These are phyloP conservation scores for Epithemia pelagica DNA, from an alignment of 108 stramenopile genomes.

Conservation along the genomic window DNA sequence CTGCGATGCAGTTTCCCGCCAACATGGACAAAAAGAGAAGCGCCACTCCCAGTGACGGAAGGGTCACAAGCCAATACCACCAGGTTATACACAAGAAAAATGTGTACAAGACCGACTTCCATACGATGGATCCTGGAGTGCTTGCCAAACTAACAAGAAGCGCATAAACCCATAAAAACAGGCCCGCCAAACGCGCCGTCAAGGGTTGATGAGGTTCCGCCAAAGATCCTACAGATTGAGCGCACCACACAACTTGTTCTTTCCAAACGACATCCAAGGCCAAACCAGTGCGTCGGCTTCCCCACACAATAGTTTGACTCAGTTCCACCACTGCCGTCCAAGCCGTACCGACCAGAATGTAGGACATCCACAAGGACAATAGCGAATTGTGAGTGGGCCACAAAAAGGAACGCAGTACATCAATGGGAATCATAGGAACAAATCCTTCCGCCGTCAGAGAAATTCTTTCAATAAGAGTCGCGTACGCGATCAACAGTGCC, in stretches of 20 bases:
- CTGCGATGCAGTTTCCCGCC: slow-evolving; percentile 66
- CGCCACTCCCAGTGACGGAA: slow-evolving; percentile 47
- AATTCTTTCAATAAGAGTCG: slow-evolving; percentile 46
- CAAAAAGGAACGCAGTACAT: slow-evolving; percentile 55
- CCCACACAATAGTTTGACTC: slow-evolving; percentile 59
- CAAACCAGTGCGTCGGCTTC: slow-evolving; percentile 59
- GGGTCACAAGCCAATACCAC: slow-evolving; percentile 62
- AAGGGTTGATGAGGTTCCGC: slow-evolving; percentile 65
- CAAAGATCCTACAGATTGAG: slow-evolving; percentile 28
- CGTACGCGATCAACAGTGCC: slow-evolving; percentile 38
- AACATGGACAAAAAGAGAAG: slow-evolving; percentile 37
- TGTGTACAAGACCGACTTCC: slow-evolving; percentile 27
- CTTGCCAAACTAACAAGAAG: slow-evolving; percentile 10
- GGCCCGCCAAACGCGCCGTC: slow-evolving; percentile 56
- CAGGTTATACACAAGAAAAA: slow-evolving; percentile 18
- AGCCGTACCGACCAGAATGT: slow-evolving; percentile 55
- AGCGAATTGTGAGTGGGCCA: slow-evolving; percentile 83
- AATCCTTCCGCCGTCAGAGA: slow-evolving; percentile 21
- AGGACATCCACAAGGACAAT: slow-evolving; percentile 62
- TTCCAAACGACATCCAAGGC: slow-evolving; percentile 41
- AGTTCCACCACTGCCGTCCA: slow-evolving; percentile 27
- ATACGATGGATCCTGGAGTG: slow-evolving; percentile 18
- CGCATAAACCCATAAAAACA: slow-evolving; percentile 54
- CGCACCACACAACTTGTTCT: slow-evolving; percentile 42
- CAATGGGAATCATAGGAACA: slow-evolving; percentile 25